These are phyloP conservation scores for Spizellomyces punctatus DNA, from an alignment of 192 early-diverging fungal genomes.

Conservation along the genomic window DNA sequence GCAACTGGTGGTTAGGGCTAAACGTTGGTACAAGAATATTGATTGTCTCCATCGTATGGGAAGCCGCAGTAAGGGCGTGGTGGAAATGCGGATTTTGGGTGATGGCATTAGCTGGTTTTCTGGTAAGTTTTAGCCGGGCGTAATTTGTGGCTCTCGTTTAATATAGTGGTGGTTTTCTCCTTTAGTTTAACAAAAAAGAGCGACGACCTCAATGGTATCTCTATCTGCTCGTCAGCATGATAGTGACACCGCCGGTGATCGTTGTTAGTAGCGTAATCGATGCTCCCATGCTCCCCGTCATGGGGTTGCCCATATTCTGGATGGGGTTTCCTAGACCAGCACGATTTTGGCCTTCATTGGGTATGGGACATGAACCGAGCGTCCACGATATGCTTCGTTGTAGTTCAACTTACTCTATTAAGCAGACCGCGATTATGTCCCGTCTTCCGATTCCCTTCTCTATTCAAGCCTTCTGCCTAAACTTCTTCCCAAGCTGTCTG, in stretches of 20 bases:
- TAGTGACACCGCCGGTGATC: constrained; percentile 30
- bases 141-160: neutral
- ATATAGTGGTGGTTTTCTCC: no score
- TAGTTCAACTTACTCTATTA: neutral
- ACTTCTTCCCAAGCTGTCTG: constrained; percentile 28
- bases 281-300: constrained; percentile 41
- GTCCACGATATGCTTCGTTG: neutral
- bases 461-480: constrained; percentile 40
- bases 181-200: constrained; percentile 12
- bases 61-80: constrained; percentile 11
- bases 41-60: constrained; percentile 6
- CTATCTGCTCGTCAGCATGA: constrained; percentile 12
- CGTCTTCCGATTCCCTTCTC: constrained; percentile 34
- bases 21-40: constrained; percentile 22
- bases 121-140: constrained; percentile 13
- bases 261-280: constrained; percentile 33
- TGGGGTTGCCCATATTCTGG: constrained; percentile 47
- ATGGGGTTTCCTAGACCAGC: constrained; percentile 43
- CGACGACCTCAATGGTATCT: constrained; percentile 23
- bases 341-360: constrained; percentile 38
- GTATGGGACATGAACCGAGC: neutral
- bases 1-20: neutral
- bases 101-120: constrained; percentile 14
- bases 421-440: constrained; percentile 35
- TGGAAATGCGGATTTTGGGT: constrained; percentile 17